These are phyloP conservation scores for Aspergillus floridensis DNA, from an alignment of 2,329 filamentous ascomycete species.

Conservation along the genomic window DNA sequence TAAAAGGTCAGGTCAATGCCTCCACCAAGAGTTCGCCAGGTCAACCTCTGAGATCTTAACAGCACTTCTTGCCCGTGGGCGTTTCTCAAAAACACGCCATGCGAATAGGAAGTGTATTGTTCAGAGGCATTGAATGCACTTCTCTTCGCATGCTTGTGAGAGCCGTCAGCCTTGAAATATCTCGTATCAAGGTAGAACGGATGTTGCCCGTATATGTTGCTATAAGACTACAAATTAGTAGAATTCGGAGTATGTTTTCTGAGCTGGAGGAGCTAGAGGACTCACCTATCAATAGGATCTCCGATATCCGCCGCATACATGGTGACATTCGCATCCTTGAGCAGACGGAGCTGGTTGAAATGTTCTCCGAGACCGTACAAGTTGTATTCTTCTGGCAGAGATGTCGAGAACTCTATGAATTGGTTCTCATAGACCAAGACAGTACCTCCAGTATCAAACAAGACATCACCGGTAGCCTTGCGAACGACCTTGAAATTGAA, in stretches of 20 bases:
- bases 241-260: not conserved
- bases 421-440: constrained; percentile 72
- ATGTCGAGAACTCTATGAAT: constrained; percentile 69
- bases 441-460: constrained; percentile 65
- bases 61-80: constrained; percentile 73
- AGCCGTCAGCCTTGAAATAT: constrained; percentile 62
- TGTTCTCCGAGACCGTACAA: constrained; percentile 72
- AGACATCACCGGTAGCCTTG: constrained; percentile 60
- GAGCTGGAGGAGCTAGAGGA: not conserved
- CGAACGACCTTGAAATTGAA: constrained; percentile 58
- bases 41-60: constrained; percentile 62
- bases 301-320: constrained; percentile 67
- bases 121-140: constrained; percentile 53
- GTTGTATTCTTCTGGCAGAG: constrained; percentile 69
- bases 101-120: constrained; percentile 65
- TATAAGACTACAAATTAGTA: constrained; percentile 13
- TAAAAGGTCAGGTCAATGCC: constrained; percentile 78
- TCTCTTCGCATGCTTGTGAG: constrained; percentile 52
- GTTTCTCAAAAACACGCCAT: constrained; percentile 76
- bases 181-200: constrained; percentile 78
- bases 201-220: constrained; percentile 73
- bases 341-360: constrained; percentile 68
- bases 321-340: constrained; percentile 69
- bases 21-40: constrained; percentile 73
- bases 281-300: constrained; percentile 50